Evolutionary conservation across 192 early-diverging fungal species (phyloP).

Genomic region (Gaertneriomyces semiglobifer): DNA sequence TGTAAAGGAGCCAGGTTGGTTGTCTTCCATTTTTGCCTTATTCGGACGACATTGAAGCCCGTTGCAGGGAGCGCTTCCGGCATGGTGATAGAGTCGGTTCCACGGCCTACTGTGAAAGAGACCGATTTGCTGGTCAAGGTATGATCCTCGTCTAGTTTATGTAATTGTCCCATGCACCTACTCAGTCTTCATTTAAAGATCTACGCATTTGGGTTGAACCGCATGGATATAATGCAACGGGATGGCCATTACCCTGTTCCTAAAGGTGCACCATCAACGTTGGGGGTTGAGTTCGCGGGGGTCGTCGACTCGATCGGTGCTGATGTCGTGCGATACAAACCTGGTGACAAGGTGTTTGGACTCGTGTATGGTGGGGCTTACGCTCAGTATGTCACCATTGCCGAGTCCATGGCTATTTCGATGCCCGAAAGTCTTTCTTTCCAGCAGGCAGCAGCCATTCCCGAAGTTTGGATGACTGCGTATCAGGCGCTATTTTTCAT

Average conservation of each 20-base stretch:
- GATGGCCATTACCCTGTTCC: slow-evolving; percentile 68
- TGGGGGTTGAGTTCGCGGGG: slow-evolving; percentile 76
- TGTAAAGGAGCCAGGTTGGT: slow-evolving; percentile 3
- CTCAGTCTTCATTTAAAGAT: slow-evolving; percentile 32
- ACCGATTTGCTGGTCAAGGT: slow-evolving; percentile 36
- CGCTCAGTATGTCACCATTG: slow-evolving; percentile 61
- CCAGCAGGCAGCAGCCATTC: slow-evolving; percentile 75
- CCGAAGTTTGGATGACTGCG: slow-evolving; percentile 78
- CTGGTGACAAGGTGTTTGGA: slow-evolving; percentile 78
- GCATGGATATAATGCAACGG: slow-evolving; percentile 76
- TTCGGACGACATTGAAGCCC: not conserved
- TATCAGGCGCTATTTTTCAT: slow-evolving; percentile 78
- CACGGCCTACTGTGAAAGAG: slow-evolving; percentile 18
- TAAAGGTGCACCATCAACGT: slow-evolving; percentile 54
- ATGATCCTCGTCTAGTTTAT: not conserved
- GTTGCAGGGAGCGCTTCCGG: slow-evolving; percentile 1
- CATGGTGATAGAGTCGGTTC: slow-evolving; percentile 12
- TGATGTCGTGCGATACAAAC: slow-evolving; percentile 47
- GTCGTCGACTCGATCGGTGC: slow-evolving; percentile 50
- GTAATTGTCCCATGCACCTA: not conserved
- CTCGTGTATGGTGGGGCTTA: slow-evolving; percentile 72
- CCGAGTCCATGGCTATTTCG: slow-evolving; percentile 52
- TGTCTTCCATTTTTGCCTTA: not conserved
- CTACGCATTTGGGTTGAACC: slow-evolving; percentile 64
- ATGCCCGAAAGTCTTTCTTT: slow-evolving; percentile 67